Evolutionary conservation across 2,329 filamentous ascomycete genomes (phyloP), one percentile per base, ranked within the genome.

Genomic region (Macrophomina pseudophaseolina): DNA sequence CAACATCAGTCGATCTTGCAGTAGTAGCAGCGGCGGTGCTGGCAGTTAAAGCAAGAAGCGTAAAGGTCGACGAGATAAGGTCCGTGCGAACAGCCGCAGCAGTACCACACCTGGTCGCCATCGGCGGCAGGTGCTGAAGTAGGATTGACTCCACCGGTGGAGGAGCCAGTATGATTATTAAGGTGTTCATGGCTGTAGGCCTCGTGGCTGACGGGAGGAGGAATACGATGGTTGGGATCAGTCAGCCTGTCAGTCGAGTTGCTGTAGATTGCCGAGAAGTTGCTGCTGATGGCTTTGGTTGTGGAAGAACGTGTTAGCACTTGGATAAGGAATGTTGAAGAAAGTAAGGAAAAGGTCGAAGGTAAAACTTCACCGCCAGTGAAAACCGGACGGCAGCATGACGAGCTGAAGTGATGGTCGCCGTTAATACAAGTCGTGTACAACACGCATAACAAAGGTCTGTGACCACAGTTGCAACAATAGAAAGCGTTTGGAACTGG

Each of bases 381-480:
- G 30, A 12, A 53, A n/a, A 48, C 38, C 18, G 60, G 48, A 0
- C 9, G 40, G 48, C 60, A 53, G 51, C 51, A 48, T 3, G 14
- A 42, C 5, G 60, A 7, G n/a, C 16, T 23, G 23, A 64, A 64
- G 3, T 52, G 51, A 11, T 65, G 63, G 28, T 51, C 63, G n/a
- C 63, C 56, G 9, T 56, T n/a, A 16, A 48, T 48, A 12, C 63
- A 65, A 18, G 49, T 30, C 2, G 42, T 11, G 30, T 65, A 65
- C 5, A 65, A 51, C 40, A n/a, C 28, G 8, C 49, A 54, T 6
- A 18, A 7, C 35, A n/a, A 56, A 5, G 63, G 63, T 11, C 51
- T 51, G 7, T 56, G 51, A 3, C 51, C 51, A 28, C 63, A 65
- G 16, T 49, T 23, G n/a, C 63, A 65, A 18, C 63, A 65, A 53